A percentile compares a stretch with the other conserved stretches of the same genome.
Conservation (phyloP, 306 rosid species). For the Glycine tomentella region DNA sequence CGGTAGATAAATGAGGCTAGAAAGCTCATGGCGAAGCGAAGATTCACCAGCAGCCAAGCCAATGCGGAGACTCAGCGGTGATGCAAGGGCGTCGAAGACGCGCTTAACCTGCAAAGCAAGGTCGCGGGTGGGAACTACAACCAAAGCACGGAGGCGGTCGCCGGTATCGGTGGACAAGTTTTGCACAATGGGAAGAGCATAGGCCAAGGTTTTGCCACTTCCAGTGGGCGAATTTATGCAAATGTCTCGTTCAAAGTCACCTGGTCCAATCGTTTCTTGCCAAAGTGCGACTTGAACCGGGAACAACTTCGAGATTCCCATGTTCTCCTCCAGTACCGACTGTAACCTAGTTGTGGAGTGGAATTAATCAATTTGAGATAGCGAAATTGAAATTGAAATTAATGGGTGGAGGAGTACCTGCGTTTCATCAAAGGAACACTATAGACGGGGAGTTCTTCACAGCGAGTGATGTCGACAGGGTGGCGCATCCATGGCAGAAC, state of each 20-base stretch:
- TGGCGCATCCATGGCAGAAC: slow-evolving; percentile 95
- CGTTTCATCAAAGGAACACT: slow-evolving; percentile 69
- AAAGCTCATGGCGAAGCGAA: slow-evolving; percentile 77
- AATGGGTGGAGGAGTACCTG: background rate
- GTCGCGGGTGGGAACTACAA: slow-evolving; percentile 92
- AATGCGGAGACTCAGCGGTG: slow-evolving; percentile 77
- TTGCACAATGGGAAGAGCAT: slow-evolving; percentile 93
- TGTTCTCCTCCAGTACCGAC: slow-evolving; percentile 56
- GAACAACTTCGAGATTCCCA: slow-evolving; percentile 68
- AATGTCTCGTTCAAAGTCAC: slow-evolving; percentile 80
- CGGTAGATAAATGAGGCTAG: slow-evolving; percentile 64
- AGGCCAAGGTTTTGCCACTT: slow-evolving; percentile 90
- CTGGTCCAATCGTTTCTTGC: slow-evolving; percentile 91
- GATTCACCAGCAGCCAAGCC: slow-evolving; percentile 94
- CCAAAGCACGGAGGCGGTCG: slow-evolving; percentile 75
- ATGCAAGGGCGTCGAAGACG: slow-evolving; percentile 75
- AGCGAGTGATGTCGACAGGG: slow-evolving; percentile 68
- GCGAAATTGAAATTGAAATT: background rate
- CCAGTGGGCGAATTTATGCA: slow-evolving; percentile 96
- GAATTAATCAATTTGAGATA: background rate
- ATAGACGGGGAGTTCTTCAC: slow-evolving; percentile 57
- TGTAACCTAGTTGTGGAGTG: slow-evolving; percentile 59
- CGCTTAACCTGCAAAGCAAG: slow-evolving; percentile 82
- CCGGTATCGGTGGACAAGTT: slow-evolving; percentile 58
- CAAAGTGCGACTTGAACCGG: slow-evolving; percentile 91